phyloP scores from a whole-genome alignment of 495 filamentous ascomycete genomes.

The Tuber calosporum region DNA sequence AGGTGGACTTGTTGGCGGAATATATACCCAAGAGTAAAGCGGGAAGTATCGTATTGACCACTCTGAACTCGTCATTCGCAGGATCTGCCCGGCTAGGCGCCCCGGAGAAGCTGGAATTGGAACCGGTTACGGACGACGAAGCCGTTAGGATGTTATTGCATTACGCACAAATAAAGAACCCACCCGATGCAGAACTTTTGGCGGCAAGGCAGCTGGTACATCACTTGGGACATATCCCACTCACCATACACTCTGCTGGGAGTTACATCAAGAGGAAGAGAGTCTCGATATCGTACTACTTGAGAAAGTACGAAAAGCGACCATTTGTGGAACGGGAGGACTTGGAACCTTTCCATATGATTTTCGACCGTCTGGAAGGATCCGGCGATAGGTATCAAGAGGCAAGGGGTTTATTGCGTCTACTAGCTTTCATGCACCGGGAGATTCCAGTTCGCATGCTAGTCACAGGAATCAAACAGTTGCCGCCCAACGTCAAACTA shows the following conservation, averaged over 20 bases:
- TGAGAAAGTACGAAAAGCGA: conserved; percentile 60
- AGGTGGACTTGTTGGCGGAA: conserved; percentile 52
- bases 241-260: conserved; percentile 73
- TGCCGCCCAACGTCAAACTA: conserved; percentile 16
- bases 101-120: conserved; percentile 41
- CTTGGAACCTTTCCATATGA: conserved; percentile 58
- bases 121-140: conserved; percentile 52
- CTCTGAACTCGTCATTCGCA: conserved; percentile 68
- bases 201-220: conserved; percentile 61
- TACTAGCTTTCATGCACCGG: conserved; percentile 68
- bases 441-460: conserved; percentile 72
- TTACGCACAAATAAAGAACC: conserved; percentile 50
- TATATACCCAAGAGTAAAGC: conserved; percentile 64
- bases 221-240: conserved; percentile 62
- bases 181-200: conserved; percentile 52
- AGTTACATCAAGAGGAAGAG: conserved; percentile 64
- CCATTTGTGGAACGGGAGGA: conserved; percentile 55
- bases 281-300: conserved; percentile 63
- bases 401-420: conserved; percentile 63
- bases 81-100: conserved; percentile 53
- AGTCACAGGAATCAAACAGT: conserved; percentile 45
- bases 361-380: conserved; percentile 62
- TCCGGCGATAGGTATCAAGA: conserved; percentile 49
- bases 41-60: conserved; percentile 71
- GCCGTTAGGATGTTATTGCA: conserved; percentile 55